Evolutionary conservation across 148 eudicot genomes (phyloP).

Genomic region (Fagopyrum tataricum): DNA sequence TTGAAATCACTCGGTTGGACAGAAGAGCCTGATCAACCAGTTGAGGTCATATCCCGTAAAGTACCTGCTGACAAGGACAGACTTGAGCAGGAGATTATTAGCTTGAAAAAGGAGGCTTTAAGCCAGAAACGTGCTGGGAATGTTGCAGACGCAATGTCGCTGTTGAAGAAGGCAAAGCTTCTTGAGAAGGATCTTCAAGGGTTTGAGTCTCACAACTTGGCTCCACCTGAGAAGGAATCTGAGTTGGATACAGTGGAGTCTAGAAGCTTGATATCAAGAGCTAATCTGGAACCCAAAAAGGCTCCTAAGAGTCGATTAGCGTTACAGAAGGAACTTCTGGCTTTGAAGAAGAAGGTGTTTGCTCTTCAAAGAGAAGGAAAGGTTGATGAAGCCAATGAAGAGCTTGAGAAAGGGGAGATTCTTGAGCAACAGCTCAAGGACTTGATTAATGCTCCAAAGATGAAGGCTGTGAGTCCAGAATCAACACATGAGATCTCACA

Average conservation of each 20-base stretch:
- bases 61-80: conserved; percentile 27
- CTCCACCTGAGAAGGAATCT: conserved; percentile 12
- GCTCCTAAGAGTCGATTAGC: conserved; percentile 52
- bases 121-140: conserved; percentile 65
- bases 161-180: conserved; percentile 65
- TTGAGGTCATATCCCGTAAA: conserved; percentile 16
- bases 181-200: conserved; percentile 59
- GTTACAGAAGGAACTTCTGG: conserved; percentile 84
- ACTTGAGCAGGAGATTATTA: conserved; percentile 41
- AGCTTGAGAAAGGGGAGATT: conserved; percentile 69
- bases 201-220: conserved; percentile 12
- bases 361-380: conserved; percentile 83
- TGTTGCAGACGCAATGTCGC: conserved; percentile 49
- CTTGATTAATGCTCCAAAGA: conserved; percentile 43
- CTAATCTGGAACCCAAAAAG: conserved; percentile 22
- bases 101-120: conserved; percentile 69
- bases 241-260: conserved; percentile 15
- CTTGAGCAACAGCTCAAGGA: conserved; percentile 88
- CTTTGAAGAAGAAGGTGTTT: conserved; percentile 75
- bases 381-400: conserved; percentile 79
- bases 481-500: conserved; percentile 15
- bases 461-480: conserved; percentile 20
- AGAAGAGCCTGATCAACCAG: conserved; percentile 38
- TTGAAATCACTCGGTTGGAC: conserved; percentile 80
- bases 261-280: conserved; percentile 12